Percentiles rank a stretch among this genome's conserved stretches.
Evolutionary conservation across 805 yeast species (phyloP).

Genomic region (Priceomyces medius): DNA sequence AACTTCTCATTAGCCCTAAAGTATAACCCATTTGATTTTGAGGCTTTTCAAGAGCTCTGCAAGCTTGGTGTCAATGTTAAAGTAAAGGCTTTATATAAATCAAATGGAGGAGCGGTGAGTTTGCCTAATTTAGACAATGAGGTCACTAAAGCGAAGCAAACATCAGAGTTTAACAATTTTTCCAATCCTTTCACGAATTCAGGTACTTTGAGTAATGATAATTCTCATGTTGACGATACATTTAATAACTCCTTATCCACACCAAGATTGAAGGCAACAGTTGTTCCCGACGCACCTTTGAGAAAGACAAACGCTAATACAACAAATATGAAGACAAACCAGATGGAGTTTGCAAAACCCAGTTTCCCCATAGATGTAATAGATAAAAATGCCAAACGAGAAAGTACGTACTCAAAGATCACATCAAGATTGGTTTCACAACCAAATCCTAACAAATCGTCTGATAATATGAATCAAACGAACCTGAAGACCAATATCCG

Average conservation of each 20-base stretch:
- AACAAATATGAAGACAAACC: slow-evolving; percentile 3
- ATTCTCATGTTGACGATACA: slow-evolving; percentile 23
- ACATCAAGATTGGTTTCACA: slow-evolving; percentile 49
- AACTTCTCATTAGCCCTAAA: slow-evolving; percentile 69
- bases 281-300: slow-evolving; percentile 39
- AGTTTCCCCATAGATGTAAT: slow-evolving; percentile 17
- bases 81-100: slow-evolving; percentile 52
- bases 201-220: slow-evolving; percentile 8
- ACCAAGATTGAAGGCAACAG: slow-evolving; percentile 23
- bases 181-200: slow-evolving; percentile 23
- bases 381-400: slow-evolving; percentile 23
- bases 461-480: slow-evolving; percentile 1
- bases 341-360: slow-evolving; percentile 34
- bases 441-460: slow-evolving; percentile 19
- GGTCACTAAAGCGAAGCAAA: background rate
- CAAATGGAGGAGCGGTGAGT: slow-evolving; percentile 7
- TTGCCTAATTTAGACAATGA: slow-evolving; percentile 3
- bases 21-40: slow-evolving; percentile 80
- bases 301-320: slow-evolving; percentile 21
- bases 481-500: slow-evolving; percentile 9
- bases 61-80: slow-evolving; percentile 68
- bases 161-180: slow-evolving; percentile 13
- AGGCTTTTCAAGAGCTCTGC: slow-evolving; percentile 76
- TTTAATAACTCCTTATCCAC: slow-evolving; percentile 28
- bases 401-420: slow-evolving; percentile 43